A percentile compares a stretch with the other conserved stretches of the same genome.
phyloP scores from a whole-genome alignment of 495 filamentous ascomycete genomes.

The Hyaloscypha finlandica region DNA sequence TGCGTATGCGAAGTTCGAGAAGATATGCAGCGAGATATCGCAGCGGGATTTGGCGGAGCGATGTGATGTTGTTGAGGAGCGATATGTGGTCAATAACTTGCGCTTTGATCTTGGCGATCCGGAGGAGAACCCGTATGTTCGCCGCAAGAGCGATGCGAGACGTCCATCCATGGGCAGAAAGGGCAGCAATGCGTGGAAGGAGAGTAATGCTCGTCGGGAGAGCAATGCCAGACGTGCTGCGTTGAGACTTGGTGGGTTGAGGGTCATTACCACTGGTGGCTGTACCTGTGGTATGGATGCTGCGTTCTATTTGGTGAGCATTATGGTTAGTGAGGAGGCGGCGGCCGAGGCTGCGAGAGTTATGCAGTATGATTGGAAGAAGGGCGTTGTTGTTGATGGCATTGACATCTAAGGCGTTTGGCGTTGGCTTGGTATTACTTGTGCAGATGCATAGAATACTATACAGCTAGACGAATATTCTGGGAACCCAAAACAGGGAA shows the following conservation, averaged over 20 bases:
- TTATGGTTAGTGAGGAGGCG: slow-evolving; percentile 65
- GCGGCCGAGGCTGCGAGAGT: slow-evolving; percentile 67
- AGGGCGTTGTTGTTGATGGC: slow-evolving; percentile 69
- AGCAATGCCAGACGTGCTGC: slow-evolving; percentile 65
- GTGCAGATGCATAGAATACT: slow-evolving; percentile 27
- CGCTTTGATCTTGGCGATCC: slow-evolving; percentile 71
- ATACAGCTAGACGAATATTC: slow-evolving; percentile 8
- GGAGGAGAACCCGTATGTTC: slow-evolving; percentile 75
- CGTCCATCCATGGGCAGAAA: slow-evolving; percentile 67
- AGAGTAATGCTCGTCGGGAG: slow-evolving; percentile 64
- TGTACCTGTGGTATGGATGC: slow-evolving; percentile 78
- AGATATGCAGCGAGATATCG: slow-evolving; percentile 65
- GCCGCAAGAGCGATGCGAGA: slow-evolving; percentile 62
- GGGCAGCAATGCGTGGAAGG: slow-evolving; percentile 71
- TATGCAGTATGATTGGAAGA: slow-evolving; percentile 73
- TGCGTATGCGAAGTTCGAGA: slow-evolving; percentile 64
- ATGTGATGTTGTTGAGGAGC: slow-evolving; percentile 73
- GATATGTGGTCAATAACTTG: slow-evolving; percentile 80
- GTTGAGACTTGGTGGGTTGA: slow-evolving; percentile 67
- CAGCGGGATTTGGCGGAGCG: slow-evolving; percentile 57
- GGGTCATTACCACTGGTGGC: slow-evolving; percentile 76
- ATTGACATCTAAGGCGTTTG: slow-evolving; percentile 63
- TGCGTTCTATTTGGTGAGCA: slow-evolving; percentile 73
- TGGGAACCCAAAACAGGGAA: background rate
- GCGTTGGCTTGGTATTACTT: slow-evolving; percentile 22